Conservation (phyloP, 2,329 filamentous ascomycete species). For the Colletotrichum navitas region DNA sequence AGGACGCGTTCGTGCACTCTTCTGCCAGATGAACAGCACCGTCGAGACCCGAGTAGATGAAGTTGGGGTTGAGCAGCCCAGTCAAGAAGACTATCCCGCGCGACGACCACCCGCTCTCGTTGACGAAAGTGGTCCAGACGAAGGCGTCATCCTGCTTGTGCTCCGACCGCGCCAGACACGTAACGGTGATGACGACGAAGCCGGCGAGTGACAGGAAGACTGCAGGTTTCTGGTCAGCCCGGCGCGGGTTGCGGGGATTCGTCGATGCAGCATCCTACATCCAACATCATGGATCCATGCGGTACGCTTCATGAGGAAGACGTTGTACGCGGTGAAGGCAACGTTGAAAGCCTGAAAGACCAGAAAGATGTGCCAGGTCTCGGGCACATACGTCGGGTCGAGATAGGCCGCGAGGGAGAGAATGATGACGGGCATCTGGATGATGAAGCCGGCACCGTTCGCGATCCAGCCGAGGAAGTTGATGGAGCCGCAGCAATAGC, state of each 20-base stretch:
- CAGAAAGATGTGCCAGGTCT: conserved; percentile 33
- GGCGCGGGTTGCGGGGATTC: neutral
- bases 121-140: conserved; percentile 50
- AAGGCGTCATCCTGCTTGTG: conserved; percentile 36
- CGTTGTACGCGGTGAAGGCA: conserved; percentile 23
- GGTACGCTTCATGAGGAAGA: conserved; percentile 28
- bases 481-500: conserved; percentile 32
- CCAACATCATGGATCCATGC: conserved; percentile 29
- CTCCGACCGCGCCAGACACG: conserved; percentile 46
- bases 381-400: conserved; percentile 15
- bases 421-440: conserved; percentile 33
- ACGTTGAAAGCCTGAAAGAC: conserved; percentile 27
- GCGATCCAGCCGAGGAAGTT: conserved; percentile 36
- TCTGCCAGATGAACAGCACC: conserved; percentile 55
- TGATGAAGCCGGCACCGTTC: conserved; percentile 35
- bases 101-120: conserved; percentile 48
- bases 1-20: conserved; percentile 50
- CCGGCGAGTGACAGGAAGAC: conserved; percentile 22
- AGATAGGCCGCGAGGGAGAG: conserved; percentile 28
- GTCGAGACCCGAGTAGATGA: conserved; percentile 54
- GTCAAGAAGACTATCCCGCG: conserved; percentile 53
- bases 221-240: neutral
- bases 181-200: conserved; percentile 50
- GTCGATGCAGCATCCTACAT: conserved; percentile 4
- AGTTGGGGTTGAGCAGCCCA: conserved; percentile 54